phyloP scores from a whole-genome alignment of 2,329 filamentous ascomycete genomes.

The Mycosphaerella sp. region DNA sequence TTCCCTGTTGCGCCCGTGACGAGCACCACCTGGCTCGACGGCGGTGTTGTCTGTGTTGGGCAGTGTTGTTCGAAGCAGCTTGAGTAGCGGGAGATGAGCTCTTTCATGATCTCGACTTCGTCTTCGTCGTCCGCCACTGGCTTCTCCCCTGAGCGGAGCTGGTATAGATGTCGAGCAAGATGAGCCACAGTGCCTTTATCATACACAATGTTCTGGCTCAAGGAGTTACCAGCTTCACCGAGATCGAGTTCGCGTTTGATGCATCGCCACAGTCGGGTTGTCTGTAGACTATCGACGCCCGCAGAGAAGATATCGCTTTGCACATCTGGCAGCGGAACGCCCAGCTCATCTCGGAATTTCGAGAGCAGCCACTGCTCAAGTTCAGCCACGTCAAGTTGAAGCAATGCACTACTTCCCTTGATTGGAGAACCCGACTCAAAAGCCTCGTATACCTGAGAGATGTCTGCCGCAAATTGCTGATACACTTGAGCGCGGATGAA shows the following conservation, averaged over 20 bases:
- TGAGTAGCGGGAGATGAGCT: conserved; percentile 44
- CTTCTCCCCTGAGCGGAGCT: conserved; percentile 38
- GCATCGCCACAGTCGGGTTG: conserved; percentile 26
- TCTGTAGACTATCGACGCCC: conserved; percentile 34
- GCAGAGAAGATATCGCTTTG: conserved; percentile 34
- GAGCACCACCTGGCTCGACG: conserved; percentile 11
- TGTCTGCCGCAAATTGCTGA: conserved; percentile 43
- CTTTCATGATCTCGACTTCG: conserved; percentile 41
- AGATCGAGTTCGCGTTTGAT: conserved; percentile 22
- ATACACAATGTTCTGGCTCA: conserved; percentile 53
- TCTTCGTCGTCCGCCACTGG: conserved; percentile 32
- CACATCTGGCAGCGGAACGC: conserved; percentile 19
- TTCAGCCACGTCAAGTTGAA: conserved; percentile 29
- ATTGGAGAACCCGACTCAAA: conserved; percentile 15
- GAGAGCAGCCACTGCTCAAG: conserved; percentile 31
- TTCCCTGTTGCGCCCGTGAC: conserved; percentile 61
- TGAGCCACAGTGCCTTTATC: conserved; percentile 48
- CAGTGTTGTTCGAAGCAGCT: conserved; percentile 31
- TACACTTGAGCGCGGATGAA: conserved; percentile 51
- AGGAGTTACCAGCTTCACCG: conserved; percentile 8
- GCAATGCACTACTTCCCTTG: conserved; percentile 6
- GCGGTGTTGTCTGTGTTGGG: conserved; percentile 13
- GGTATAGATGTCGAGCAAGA: conserved; percentile 43
- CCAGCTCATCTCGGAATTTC: conserved; percentile 33
- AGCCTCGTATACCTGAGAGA: conserved; percentile 42